Conservation (phyloP, 208 protist species). For the Histomonas meleagridis region DNA sequence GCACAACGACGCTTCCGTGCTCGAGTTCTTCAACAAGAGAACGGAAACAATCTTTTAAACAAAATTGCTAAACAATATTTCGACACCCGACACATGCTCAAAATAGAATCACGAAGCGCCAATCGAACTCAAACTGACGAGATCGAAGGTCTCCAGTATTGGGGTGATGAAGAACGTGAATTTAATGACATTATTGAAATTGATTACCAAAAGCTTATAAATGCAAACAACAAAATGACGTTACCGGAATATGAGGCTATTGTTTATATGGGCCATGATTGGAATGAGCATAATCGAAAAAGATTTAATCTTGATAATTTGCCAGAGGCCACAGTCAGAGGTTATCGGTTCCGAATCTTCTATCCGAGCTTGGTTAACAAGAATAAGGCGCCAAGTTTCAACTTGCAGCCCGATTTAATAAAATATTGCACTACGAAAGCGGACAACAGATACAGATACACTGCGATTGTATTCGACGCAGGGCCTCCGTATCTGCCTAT, state of each 20-base stretch:
- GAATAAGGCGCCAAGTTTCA: not conserved
- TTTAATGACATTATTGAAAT: not conserved
- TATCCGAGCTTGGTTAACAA: not conserved
- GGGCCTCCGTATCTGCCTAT: not conserved
- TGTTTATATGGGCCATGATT: constrained; percentile 4
- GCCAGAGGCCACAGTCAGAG: not conserved
- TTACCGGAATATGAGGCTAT: not conserved
- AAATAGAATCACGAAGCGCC: not conserved
- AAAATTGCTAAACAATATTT: not conserved
- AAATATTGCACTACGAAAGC: not conserved
- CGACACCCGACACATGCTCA: not conserved
- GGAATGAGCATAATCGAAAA: not conserved
- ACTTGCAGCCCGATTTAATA: not conserved
- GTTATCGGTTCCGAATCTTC: not conserved
- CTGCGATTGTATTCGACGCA: constrained; percentile 12
- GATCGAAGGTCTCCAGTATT: constrained; percentile 30
- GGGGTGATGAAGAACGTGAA: constrained; percentile 11
- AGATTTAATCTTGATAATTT: not conserved
- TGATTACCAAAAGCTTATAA: not conserved
- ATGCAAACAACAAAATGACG: not conserved
- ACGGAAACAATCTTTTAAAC: not conserved
- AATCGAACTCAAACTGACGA: not conserved
- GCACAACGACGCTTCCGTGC: not conserved
- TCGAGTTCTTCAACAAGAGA: not conserved
- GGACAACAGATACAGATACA: not conserved